These are phyloP conservation scores for Hypholoma fasciculare DNA, from an alignment of 768 basidiomycete species.

Conservation along the genomic window DNA sequence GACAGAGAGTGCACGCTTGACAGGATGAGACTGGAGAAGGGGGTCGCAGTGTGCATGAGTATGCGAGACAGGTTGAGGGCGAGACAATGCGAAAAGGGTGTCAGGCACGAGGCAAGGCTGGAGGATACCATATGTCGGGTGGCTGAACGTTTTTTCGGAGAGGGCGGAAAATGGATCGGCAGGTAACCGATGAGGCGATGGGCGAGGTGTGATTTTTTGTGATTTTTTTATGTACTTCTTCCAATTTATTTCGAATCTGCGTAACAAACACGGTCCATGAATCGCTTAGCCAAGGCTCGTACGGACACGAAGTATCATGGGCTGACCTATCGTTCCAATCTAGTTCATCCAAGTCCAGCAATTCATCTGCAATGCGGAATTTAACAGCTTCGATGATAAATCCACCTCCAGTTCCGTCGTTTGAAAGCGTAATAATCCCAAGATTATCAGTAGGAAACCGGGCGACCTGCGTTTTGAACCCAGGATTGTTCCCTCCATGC, in stretches of 20 bases:
- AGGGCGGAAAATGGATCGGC: conserved; percentile 21
- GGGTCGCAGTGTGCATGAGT: conserved; percentile 17
- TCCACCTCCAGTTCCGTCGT: conserved; percentile 34
- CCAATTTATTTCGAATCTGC: conserved; percentile 27
- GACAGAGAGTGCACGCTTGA: conserved; percentile 29
- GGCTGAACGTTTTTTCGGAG: conserved; percentile 26
- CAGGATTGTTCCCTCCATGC: conserved; percentile 42
- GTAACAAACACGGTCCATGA: background rate
- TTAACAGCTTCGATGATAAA: conserved; percentile 35
- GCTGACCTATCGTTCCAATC: conserved; percentile 39
- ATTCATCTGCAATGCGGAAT: conserved; percentile 36
- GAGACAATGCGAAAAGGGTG: background rate
- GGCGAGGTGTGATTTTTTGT: conserved; percentile 23
- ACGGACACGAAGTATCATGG: background rate
- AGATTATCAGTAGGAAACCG: conserved; percentile 38
- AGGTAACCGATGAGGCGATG: conserved; percentile 20
- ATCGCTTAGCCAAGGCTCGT: background rate
- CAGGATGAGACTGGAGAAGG: conserved; percentile 22
- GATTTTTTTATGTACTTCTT: conserved; percentile 21
- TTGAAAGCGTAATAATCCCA: conserved; percentile 38
- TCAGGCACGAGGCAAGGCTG: conserved; percentile 31
- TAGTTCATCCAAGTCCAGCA: conserved; percentile 30
- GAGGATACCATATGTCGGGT: conserved; percentile 36
- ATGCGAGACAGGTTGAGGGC: background rate
- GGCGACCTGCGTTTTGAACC: conserved; percentile 29